Percentiles rank a stretch among this genome's conserved stretches.
These are phyloP conservation scores for Hypoxylon sp. DNA, from an alignment of 2,329 filamentous ascomycete species.

Conservation along the genomic window DNA sequence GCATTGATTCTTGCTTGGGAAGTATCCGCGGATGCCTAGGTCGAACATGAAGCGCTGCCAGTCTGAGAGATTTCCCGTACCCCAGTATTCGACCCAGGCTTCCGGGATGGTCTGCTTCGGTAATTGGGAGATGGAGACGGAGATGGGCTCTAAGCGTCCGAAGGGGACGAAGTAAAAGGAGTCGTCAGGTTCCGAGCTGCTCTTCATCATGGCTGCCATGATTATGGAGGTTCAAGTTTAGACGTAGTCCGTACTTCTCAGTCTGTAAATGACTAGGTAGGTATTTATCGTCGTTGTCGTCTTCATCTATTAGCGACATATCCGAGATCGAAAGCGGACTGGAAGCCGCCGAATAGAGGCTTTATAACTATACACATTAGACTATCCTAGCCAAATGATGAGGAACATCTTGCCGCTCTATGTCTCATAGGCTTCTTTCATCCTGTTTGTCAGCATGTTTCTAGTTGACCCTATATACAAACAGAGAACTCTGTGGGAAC, in stretches of 20 bases:
- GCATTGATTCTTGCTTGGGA: constrained; percentile 62
- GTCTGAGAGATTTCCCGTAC: constrained; percentile 54
- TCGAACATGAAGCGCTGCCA: constrained; percentile 64
- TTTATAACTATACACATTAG: constrained; percentile 12
- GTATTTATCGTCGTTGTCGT: neutral
- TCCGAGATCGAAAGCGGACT: neutral
- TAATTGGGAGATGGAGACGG: neutral
- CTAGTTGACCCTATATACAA: constrained; percentile 11
- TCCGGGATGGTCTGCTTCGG: no score
- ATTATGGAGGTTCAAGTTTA: neutral
- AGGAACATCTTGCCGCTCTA: neutral
- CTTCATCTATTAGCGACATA: neutral
- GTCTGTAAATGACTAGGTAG: neutral
- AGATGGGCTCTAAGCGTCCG: neutral
- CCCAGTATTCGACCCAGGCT: constrained; percentile 37
- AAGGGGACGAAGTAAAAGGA: neutral
- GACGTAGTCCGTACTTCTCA: neutral
- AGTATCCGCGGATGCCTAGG: constrained; percentile 57
- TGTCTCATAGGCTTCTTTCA: constrained; percentile 25
- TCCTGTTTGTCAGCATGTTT: constrained; percentile 23
- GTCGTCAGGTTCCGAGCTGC: constrained; percentile 1
- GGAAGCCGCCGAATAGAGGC: neutral
- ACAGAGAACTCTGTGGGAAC: constrained; percentile 11
- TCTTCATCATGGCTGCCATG: constrained; percentile 20
- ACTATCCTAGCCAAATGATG: neutral